These are phyloP conservation scores for Zizania latifolia DNA, from an alignment of 176 grass and related monocot genomes.

Conservation along the genomic window DNA sequence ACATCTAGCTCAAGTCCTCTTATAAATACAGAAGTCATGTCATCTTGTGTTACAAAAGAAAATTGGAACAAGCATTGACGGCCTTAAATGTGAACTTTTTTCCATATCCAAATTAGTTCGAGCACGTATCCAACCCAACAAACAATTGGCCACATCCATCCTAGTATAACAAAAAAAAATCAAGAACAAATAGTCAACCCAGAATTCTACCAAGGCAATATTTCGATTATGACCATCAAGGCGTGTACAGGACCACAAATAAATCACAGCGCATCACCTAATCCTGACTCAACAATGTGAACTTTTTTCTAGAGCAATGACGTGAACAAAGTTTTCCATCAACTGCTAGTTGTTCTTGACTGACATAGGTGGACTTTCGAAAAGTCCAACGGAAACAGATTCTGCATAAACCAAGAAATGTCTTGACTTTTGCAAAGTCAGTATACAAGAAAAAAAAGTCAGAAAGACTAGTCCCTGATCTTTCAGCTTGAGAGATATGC, in stretches of 20 bases:
- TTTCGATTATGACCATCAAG: not conserved
- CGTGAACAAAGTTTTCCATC: not conserved
- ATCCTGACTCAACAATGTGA: not conserved
- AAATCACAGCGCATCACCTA: not conserved
- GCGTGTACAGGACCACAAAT: not conserved
- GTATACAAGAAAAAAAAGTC: not conserved
- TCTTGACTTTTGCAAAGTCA: slow-evolving; percentile 11
- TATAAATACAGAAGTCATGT: not conserved
- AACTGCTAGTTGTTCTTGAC: not conserved
- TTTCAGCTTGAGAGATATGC: not conserved
- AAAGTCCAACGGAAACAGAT: not conserved
- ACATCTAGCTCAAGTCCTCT: not conserved
- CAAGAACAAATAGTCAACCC: not conserved
- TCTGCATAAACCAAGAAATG: not conserved
- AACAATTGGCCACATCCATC: not conserved
- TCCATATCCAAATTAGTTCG: not conserved
- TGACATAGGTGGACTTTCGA: not conserved
- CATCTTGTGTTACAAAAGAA: not conserved
- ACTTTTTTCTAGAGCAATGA: not conserved
- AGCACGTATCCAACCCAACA: not conserved
- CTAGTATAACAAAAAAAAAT: not conserved
- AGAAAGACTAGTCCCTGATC: not conserved
- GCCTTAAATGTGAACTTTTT: not conserved
- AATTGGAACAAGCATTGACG: not conserved
- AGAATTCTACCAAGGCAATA: not conserved